A percentile compares a stretch with the other conserved stretches of the same genome.
Evolutionary conservation across 345 rosid genomes (phyloP).

Genomic region (Acer yangbiense): DNA sequence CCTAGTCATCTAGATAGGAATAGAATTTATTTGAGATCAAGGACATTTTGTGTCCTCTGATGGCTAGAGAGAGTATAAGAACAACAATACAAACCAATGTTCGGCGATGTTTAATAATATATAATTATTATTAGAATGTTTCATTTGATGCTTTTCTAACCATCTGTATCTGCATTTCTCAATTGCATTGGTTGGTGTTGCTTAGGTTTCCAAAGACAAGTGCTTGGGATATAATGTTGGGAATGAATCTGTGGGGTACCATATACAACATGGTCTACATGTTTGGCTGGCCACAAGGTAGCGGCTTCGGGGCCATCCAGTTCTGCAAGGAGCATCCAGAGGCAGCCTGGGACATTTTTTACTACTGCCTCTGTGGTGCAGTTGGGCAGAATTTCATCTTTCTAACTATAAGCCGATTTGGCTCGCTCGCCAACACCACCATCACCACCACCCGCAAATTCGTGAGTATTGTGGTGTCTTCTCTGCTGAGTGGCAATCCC

Average conservation of each 20-base stretch:
- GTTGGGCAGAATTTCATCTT: constrained; percentile 98
- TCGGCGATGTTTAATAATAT: not conserved
- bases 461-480: constrained; percentile 88
- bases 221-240: constrained; percentile 97
- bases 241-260: constrained; percentile 97
- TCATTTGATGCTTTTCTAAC: not conserved
- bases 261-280: constrained; percentile 86
- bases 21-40: not conserved
- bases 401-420: constrained; percentile 88
- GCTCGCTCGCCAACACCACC: constrained; percentile 92
- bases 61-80: not conserved
- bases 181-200: not conserved
- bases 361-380: constrained; percentile 88
- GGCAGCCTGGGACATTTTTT: constrained; percentile 85
- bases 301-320: constrained; percentile 67
- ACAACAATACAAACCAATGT: not conserved
- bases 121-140: not conserved
- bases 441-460: constrained; percentile 94
- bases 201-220: constrained; percentile 82
- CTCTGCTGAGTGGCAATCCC: constrained; percentile 86
- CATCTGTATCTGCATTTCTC: constrained; percentile 1
- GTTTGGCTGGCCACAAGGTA: constrained; percentile 81
- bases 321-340: constrained; percentile 91
- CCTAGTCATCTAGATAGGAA: not conserved
- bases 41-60: not conserved